Base-by-base conservation (phyloP, 2,329 filamentous ascomycete species). In the Elsinoe arachidis region DNA sequence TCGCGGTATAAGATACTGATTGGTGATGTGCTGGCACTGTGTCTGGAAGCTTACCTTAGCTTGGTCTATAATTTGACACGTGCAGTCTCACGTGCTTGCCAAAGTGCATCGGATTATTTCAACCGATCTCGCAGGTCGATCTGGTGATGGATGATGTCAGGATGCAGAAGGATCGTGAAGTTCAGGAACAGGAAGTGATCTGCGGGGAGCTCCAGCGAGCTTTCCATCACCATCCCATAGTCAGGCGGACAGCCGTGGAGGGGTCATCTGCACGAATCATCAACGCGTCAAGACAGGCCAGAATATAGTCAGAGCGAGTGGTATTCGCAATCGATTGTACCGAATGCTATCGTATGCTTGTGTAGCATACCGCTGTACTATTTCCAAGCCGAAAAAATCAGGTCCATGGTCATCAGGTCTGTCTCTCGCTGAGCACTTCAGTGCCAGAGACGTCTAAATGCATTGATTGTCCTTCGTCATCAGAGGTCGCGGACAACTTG, bases 181-280 rank as follows among this genome's bases (percentile, higher is more conserved):
- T 30, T 10, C 56, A 58, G 56, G 56, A 58, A 58, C 56, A 58
- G 56, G 56, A n/a, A 58, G 23, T 6, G 56, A 58, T 58, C 56
- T 30, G 47, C 34, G 14, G 53, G 33, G 23, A 56, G 54, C 54
- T 56, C 23, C 26, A 12, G 14, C 12, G 37, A 46, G 26, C 3
- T 30, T 30, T 30, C 26, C 26, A 30, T 30, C 26, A 5, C 26
- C 4, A 30, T 7, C 26, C 9, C 26, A 30, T 5, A 30, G 26
- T 30, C 26, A 30, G 26, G 26, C 26, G 26, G 4, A 30, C 26
- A 30, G 26, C 26, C 26, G 26, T 30, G 26, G 26, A 30, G 26
- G 26, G 26, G 26, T 9, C 12, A 51, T 26, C 33, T 30, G 23
- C 23, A 15, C 33, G 14, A 15, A 14, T 35, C 33, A 51, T 51